A percentile compares a stretch with the other conserved stretches of the same genome.
Conservation (phyloP, 306 rosid species). For the Fragaria iinumae region DNA sequence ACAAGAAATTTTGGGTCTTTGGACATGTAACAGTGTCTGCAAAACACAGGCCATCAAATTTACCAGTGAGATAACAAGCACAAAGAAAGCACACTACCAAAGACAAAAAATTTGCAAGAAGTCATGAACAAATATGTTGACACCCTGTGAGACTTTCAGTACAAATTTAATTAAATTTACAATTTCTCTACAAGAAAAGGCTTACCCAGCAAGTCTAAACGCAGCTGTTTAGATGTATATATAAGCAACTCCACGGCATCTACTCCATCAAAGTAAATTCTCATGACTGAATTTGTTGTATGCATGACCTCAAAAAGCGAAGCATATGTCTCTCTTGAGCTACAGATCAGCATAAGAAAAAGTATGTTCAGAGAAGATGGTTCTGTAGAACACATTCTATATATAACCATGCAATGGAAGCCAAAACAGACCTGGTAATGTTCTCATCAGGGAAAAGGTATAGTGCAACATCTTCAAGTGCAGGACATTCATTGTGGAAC, state of each 20-base stretch:
- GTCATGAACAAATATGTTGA: neutral
- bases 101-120: neutral
- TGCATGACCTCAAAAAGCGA: conserved; percentile 51
- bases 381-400: conserved; percentile 6
- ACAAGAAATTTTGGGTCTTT: conserved; percentile 37
- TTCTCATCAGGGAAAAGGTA: conserved; percentile 57
- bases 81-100: neutral
- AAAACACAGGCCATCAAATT: conserved; percentile 13
- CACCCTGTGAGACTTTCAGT: neutral
- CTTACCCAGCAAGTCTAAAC: conserved; percentile 45
- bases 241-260: conserved; percentile 55
- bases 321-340: conserved; percentile 36
- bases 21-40: conserved; percentile 34
- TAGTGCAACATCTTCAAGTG: conserved; percentile 59
- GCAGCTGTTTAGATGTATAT: conserved; percentile 57
- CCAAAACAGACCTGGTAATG: conserved; percentile 44
- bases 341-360: conserved; percentile 28
- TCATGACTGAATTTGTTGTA: conserved; percentile 45
- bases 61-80: conserved; percentile 2
- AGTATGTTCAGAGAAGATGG: conserved; percentile 19
- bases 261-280: conserved; percentile 30
- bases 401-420: conserved; percentile 18
- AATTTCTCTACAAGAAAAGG: neutral
- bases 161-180: neutral
- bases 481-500: conserved; percentile 44